These are phyloP conservation scores for Thermothielavioides terrestris DNA, from an alignment of 495 filamentous ascomycete species.

Conservation along the genomic window DNA sequence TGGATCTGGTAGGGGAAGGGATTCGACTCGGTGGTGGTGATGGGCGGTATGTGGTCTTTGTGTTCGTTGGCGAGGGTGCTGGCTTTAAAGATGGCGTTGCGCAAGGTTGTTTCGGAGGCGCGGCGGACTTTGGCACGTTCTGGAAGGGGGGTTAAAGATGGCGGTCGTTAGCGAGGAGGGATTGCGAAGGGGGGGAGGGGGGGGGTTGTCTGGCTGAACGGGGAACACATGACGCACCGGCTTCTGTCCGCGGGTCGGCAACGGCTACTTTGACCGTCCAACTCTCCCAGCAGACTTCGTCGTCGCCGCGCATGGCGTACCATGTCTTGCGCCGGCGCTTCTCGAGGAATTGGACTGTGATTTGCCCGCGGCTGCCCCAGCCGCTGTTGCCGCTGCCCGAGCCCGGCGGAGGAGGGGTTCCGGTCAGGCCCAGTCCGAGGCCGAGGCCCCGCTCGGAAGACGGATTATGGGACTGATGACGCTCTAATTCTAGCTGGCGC, in stretches of 20 bases:
- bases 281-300: slow-evolving; percentile 94
- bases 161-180: background rate
- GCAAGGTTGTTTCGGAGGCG: slow-evolving; percentile 79
- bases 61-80: slow-evolving; percentile 74
- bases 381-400: slow-evolving; percentile 46
- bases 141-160: slow-evolving; percentile 21
- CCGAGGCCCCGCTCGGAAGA: slow-evolving; percentile 2
- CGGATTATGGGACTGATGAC: slow-evolving; percentile 23
- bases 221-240: slow-evolving; percentile 48
- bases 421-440: background rate
- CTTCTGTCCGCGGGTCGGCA: slow-evolving; percentile 78
- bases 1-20: slow-evolving; percentile 93
- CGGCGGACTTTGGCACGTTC: slow-evolving; percentile 78
- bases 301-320: slow-evolving; percentile 69
- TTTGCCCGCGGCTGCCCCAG: slow-evolving; percentile 68
- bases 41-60: slow-evolving; percentile 95
- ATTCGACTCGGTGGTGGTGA: slow-evolving; percentile 84
- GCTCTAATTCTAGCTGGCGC: slow-evolving; percentile 49
- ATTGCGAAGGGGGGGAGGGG: background rate
- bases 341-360: slow-evolving; percentile 91
- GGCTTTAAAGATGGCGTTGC: slow-evolving; percentile 80
- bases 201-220: background rate
- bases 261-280: slow-evolving; percentile 91
- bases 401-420: background rate
- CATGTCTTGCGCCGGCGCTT: slow-evolving; percentile 76